Base-by-base conservation (phyloP, 495 filamentous ascomycete species). In the Tetracladium marchalianum region DNA sequence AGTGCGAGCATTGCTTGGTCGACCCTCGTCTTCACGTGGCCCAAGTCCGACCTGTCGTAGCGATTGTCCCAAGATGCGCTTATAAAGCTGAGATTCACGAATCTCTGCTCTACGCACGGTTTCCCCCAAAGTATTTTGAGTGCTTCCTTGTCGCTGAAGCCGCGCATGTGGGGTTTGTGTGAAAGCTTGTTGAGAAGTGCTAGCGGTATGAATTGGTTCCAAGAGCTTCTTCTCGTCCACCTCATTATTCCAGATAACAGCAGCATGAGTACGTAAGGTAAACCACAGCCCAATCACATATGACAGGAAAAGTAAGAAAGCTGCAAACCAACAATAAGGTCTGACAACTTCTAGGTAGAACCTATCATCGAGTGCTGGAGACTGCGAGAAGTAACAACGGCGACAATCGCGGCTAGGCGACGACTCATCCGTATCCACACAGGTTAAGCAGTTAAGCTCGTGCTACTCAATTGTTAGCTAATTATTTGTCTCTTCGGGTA, bases 271-370 rank as follows among this genome's bases (percentile, higher is more conserved):
- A 49, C 93, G 72, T 5, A 99, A 76, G 5, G 92, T 99, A 62
- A 99, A 99, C 81, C 89, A 88, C 24, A 97, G 69, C 12, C 92
- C 92, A 51, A 97, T 92, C 32, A 92, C 69, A 61, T 99, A 99
- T 0, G 87, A 89, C 15, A 95, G 63, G 66, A 99, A 98, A 31
- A 99, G 73, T 52, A 90, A 75, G 13, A 82, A 61, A 31, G 92
- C 86, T 4, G 85, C 81, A 50, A 93, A 73, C 72, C 87, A 95
- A 52, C 84, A 94, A 62, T 93, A 99, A 7, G 92, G 93, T 43
- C 85, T 81, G 13, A 99, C 90, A 5, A 90, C 90, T 58, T 87
- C 77, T 35, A 79, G 66, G 61, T 88, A 99, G 65, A 99, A 97
- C 4, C 74, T 70, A 60, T 95, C 88, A 53, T 86, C 73, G 40